These are phyloP conservation scores for Trifolium dubium DNA, from an alignment of 306 rosid species.

Conservation along the genomic window DNA sequence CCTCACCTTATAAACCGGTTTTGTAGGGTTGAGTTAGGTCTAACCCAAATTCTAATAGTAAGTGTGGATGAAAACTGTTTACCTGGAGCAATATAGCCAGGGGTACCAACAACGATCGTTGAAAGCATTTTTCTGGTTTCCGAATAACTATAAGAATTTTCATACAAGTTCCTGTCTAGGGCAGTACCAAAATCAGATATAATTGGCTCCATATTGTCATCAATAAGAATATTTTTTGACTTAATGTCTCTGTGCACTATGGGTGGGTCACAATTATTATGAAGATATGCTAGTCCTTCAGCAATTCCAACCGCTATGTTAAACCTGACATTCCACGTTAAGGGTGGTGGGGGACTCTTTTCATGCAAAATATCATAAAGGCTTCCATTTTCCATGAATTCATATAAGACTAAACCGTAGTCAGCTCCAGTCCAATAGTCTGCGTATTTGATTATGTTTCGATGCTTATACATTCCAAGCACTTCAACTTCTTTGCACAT, in stretches of 20 bases:
- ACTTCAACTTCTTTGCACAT: constrained; percentile 62
- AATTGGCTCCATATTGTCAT: constrained; percentile 71
- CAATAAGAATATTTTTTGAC: constrained; percentile 72
- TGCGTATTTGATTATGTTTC: too few relatives aligned
- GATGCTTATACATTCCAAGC: too few relatives aligned
- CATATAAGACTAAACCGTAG: too few relatives aligned
- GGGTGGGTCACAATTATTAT: constrained; percentile 66
- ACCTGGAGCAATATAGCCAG: constrained; percentile 89
- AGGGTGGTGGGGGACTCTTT: background rate
- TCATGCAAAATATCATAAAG: too few relatives aligned
- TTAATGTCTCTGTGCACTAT: constrained; percentile 84
- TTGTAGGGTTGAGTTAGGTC: too few relatives aligned
- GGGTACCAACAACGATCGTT: constrained; percentile 54
- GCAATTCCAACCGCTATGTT: constrained; percentile 72
- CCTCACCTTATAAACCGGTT: too few relatives aligned
- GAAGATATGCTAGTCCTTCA: constrained; percentile 75
- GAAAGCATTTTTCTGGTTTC: constrained; percentile 53
- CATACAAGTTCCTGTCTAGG: constrained; percentile 45
- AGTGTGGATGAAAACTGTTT: background rate
- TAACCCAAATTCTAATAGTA: too few relatives aligned
- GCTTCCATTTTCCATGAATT: too few relatives aligned
- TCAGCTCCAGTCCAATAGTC: too few relatives aligned
- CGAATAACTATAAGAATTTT: constrained; percentile 25
- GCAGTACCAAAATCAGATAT: constrained; percentile 82
- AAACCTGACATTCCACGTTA: constrained; percentile 65